Base-by-base conservation (phyloP, 2,329 filamentous ascomycete genomes). In the Elsinoe fawcettii region DNA sequence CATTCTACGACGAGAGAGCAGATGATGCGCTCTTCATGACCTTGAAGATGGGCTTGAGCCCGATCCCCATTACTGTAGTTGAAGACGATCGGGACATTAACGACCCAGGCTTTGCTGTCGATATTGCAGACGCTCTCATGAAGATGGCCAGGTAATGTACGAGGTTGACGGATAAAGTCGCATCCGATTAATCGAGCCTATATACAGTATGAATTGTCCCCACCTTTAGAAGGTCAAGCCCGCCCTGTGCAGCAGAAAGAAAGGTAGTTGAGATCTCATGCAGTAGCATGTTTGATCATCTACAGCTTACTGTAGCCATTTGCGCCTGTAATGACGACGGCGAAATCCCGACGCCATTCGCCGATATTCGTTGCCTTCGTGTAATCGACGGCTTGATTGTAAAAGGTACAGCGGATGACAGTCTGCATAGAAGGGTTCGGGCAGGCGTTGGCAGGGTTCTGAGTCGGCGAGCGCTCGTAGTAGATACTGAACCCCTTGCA, bases 51-150 rank as follows among this genome's bases (percentile, higher is more conserved):
- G 79, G 76, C 0, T 66, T 87, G 18, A 55, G 70, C 12, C 77
- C 69, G 0, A 80, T 70, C 18, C 72, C 70, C 0, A 78, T 86
- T 14, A 60, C 68, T 7, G 67, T 85, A 1, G 67, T 78, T 2
- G 72, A 79, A 37, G 76, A 81, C 55, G 77, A 82, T 56, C 70
- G 75, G 9, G 73, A 76, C 32, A 74, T 86, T 32, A 86, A 86
- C 63, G 76, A 84, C 57, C 65, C 69, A 12, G 66, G 65, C 0
- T 82, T 83, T 63, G 80, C 80, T 2, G 63, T 64, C 4, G 73
- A 74, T 39, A 69, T 80, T 39, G 79, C 77, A 1, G 69, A 75
- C 54, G 59, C 60, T 8, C 58, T 70, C 44, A 62, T 63, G 1
- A 20, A 30, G 16, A 30, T 67, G 16, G n/a, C 25, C 20, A 25